These are phyloP conservation scores for Tetracladium marchalianum DNA, from an alignment of 495 filamentous ascomycete genomes.

Conservation along the genomic window DNA sequence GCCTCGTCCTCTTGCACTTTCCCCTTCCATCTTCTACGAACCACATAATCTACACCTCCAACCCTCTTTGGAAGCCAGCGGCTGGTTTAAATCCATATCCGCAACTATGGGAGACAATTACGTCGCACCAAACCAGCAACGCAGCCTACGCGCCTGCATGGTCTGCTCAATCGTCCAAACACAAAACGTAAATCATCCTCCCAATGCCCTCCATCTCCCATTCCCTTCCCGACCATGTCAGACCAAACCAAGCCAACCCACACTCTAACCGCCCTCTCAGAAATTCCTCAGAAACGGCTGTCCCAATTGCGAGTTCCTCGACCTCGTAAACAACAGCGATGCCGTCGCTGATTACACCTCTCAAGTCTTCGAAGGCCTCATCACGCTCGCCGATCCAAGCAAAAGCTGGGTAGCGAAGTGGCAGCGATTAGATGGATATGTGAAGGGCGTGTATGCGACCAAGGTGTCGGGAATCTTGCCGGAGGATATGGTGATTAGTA, in stretches of 20 bases:
- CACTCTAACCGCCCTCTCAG: conserved; percentile 31
- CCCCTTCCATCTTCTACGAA: too few species aligned
- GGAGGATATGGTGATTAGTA: conserved; percentile 50
- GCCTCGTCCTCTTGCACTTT: too few species aligned
- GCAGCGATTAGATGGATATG: conserved; percentile 83
- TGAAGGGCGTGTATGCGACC: conserved; percentile 80
- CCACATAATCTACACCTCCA: too few species aligned
- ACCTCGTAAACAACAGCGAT: conserved; percentile 67
- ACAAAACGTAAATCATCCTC: conserved; percentile 44
- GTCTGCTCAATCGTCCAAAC: conserved; percentile 89
- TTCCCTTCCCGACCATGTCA: neutral
- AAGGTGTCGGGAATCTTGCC: conserved; percentile 70
- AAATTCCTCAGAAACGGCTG: conserved; percentile 79
- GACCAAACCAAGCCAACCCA: conserved; percentile 3
- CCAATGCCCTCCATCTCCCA: neutral
- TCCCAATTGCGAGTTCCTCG: conserved; percentile 92
- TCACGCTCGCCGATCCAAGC: conserved; percentile 65
- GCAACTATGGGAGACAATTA: conserved; percentile 27
- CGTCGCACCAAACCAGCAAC: conserved; percentile 58
- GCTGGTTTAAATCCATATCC: too few species aligned
- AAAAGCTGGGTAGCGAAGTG: conserved; percentile 88
- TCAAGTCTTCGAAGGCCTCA: conserved; percentile 84
- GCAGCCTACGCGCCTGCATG: conserved; percentile 93
- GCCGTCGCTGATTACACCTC: conserved; percentile 87
- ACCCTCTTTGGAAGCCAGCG: too few species aligned